These are phyloP conservation scores for Saturnispora sanitii DNA, from an alignment of 805 yeast genomes.

Conservation along the genomic window DNA sequence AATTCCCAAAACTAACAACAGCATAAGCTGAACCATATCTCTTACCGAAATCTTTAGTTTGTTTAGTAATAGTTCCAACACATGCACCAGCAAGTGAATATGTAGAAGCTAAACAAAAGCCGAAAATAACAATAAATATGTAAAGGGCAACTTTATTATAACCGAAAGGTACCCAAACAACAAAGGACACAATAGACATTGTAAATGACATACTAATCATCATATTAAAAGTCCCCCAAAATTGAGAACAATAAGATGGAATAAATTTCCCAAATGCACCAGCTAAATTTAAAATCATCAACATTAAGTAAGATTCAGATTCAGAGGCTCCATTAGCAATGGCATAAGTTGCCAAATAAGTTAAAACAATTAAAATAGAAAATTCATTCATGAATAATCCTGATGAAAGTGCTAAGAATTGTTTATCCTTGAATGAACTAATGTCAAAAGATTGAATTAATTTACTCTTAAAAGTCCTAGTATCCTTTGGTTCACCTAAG, in stretches of 20 bases:
- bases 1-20: conserved; percentile 40
- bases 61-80: conserved; percentile 43
- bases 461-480: conserved; percentile 11
- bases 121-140: conserved; percentile 42
- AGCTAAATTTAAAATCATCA: conserved; percentile 37
- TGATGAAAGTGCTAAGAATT: conserved; percentile 31
- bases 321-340: conserved; percentile 37
- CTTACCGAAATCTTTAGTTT: conserved; percentile 52
- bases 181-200: conserved; percentile 37
- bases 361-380: conserved; percentile 36
- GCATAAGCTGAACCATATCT: conserved; percentile 60
- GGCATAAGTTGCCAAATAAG: conserved; percentile 46
- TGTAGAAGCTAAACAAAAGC: conserved; percentile 50
- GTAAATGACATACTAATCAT: conserved; percentile 38
- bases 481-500: conserved; percentile 17
- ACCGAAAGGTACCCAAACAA: conserved; percentile 62
- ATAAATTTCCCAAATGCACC: conserved; percentile 32
- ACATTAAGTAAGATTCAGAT: conserved; percentile 34
- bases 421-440: conserved; percentile 32
- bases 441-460: conserved; percentile 29
- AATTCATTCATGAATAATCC: conserved; percentile 38
- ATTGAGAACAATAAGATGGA: conserved; percentile 27
- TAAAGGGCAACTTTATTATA: conserved; percentile 32
- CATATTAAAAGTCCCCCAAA: conserved; percentile 44
- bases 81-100: conserved; percentile 58